These are phyloP conservation scores for Marsdenia floribunda DNA, from an alignment of 257 asterid genomes.

Conservation along the genomic window DNA sequence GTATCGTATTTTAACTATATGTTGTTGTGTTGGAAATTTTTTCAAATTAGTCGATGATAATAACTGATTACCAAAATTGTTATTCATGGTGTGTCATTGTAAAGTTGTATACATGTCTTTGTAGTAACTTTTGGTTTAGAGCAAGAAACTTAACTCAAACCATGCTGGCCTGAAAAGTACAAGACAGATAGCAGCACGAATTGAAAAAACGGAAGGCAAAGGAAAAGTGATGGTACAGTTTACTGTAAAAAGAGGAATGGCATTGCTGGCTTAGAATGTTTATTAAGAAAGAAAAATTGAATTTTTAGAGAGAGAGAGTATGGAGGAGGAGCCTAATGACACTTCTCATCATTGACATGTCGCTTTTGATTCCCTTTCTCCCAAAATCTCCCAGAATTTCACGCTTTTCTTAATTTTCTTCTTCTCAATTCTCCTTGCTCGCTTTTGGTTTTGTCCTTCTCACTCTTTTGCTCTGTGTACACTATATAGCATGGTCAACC, in stretches of 20 bases:
- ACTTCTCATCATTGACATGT: slow-evolving; percentile 28
- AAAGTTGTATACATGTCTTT: too few species aligned
- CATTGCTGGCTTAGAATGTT: slow-evolving; percentile 5
- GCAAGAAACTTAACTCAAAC: too few species aligned
- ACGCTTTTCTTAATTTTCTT: slow-evolving; percentile 7
- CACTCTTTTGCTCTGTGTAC: slow-evolving; percentile 8
- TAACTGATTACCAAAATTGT: too few species aligned
- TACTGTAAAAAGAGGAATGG: neutral
- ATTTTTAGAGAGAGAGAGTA: neutral
- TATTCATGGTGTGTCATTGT: too few species aligned
- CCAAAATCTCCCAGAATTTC: slow-evolving; percentile 29
- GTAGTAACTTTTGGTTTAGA: too few species aligned
- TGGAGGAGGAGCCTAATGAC: slow-evolving; percentile 12
- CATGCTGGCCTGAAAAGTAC: slow-evolving; percentile 3
- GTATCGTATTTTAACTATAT: too few species aligned
- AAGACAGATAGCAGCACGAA: slow-evolving; percentile 2
- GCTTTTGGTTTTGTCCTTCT: slow-evolving; percentile 2
- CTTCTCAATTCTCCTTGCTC: slow-evolving; percentile 18
- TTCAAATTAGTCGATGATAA: too few species aligned
- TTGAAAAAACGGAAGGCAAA: neutral
- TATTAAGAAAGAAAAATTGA: neutral
- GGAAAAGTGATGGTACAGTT: neutral
- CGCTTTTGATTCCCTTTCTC: slow-evolving; percentile 21
- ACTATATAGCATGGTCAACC: slow-evolving; percentile 24
- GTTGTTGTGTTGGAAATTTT: too few species aligned